Evolutionary conservation across 805 yeast species (phyloP), one percentile per base, ranked within the genome.

Genomic region (Pichia rugopelliculosa): DNA sequence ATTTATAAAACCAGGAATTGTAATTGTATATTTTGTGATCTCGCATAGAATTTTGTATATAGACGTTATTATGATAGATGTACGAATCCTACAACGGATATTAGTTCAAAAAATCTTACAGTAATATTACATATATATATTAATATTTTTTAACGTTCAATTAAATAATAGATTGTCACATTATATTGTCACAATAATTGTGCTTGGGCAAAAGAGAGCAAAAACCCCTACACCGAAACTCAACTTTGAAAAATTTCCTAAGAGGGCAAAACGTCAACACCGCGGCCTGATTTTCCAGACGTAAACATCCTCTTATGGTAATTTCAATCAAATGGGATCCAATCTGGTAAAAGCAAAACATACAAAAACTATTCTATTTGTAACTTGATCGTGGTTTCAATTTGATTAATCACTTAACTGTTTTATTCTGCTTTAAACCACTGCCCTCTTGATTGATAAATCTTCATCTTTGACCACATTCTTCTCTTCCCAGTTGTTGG

Each of bases 331-430:
- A n/a, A 38, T 23, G 24, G 24, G 24, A 12, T 40, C 25, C 34
- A 33, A 41, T 41, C 20, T 41, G 45, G 49, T 18, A 42, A 46
- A 46, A 46, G 46, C 18, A 46, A 42, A 46, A 46, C 49, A 46
- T 22, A 13, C n/a, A 15, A 27, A 13, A 23, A 38, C 18, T 23
- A 12, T 38, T 15, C 40, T 38, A n/a, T 30, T n/a, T 30, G 18
- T 30, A 30, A 17, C 15, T 30, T 30, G 34, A 27, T 15, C n/a
- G 7, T 13, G 33, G 18, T n/a, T 30, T 30, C 23, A 8, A 38
- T 38, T 15, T 38, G 40, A 38, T 15, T 6, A 15, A 38, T 38
- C 40, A 23, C 18, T 38, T 38, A 23, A 24, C 18, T 30, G 18
- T 15, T 30, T 30, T 18, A 13, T 30, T 30, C 34, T 30, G 34